phyloP scores from a whole-genome alignment of 208 protist genomes.

The Leishmania martiniquensis region DNA sequence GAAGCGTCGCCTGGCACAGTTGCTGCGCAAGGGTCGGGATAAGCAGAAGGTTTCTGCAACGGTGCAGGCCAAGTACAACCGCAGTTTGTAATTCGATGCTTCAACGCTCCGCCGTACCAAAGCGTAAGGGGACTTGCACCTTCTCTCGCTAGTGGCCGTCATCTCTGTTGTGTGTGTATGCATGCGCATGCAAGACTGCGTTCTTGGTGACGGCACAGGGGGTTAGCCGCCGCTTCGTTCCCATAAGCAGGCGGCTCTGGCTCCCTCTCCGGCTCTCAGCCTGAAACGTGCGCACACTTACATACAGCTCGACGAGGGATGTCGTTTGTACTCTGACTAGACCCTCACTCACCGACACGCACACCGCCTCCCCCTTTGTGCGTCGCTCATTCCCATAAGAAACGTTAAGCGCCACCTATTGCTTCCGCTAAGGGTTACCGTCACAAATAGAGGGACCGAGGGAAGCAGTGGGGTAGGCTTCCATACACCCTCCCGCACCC shows the following conservation, averaged over 20 bases:
- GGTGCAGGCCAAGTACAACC: constrained; percentile 60
- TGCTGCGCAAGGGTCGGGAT: constrained; percentile 73
- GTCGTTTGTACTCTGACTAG: background rate
- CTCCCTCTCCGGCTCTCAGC: too few relatives aligned
- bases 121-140: background rate
- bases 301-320: too few relatives aligned
- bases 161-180: background rate
- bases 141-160: background rate
- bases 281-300: too few relatives aligned
- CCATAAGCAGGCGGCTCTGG: too few relatives aligned
- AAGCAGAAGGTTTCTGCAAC: constrained; percentile 49
- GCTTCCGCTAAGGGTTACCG: background rate
- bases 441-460: background rate
- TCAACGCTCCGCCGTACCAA: too few relatives aligned
- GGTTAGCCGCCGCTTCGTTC: background rate
- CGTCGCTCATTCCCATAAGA: background rate
- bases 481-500: background rate
- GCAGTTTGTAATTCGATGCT: constrained; percentile 39
- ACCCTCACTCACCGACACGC: background rate
- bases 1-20: constrained; percentile 56
- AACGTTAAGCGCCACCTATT: background rate
- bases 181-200: background rate
- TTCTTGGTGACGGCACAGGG: background rate
- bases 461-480: background rate
- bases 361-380: background rate